Evolutionary conservation across 1,284 basidiomycete species (phyloP).

Genomic region (Ceratobasidium sp.): DNA sequence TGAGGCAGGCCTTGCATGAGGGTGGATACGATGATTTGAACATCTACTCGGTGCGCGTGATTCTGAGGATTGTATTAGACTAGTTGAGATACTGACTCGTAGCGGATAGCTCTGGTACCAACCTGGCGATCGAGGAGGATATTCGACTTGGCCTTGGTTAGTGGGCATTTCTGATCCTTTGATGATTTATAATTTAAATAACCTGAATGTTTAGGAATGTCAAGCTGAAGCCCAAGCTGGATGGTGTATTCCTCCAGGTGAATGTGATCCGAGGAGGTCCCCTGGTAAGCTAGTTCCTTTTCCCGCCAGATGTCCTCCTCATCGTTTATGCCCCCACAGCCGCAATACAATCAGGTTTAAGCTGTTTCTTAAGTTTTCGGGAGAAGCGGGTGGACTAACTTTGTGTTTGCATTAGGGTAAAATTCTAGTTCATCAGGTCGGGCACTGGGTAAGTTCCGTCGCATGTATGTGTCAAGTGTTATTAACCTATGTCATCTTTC

Average conservation of each 20-base stretch:
- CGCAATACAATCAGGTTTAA: too few relatives aligned
- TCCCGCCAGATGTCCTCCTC: background rate
- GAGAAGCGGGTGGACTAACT: background rate
- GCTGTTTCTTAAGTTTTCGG: background rate
- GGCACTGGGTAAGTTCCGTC: background rate
- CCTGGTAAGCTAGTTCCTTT: background rate
- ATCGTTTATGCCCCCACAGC: too few relatives aligned
- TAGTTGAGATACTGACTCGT: too few relatives aligned
- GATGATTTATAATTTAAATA: background rate
- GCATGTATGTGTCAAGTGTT: background rate
- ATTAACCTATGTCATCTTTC: too few relatives aligned
- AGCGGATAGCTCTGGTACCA: background rate
- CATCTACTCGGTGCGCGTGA: background rate
- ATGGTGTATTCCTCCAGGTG: slow-evolving; percentile 5
- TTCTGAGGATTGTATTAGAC: too few relatives aligned
- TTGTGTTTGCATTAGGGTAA: background rate
- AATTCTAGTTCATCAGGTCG: background rate
- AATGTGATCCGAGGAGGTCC: background rate
- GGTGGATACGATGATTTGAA: background rate
- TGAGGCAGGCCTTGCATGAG: background rate
- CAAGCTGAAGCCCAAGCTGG: background rate
- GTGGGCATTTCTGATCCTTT: background rate
- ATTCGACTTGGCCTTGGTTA: background rate
- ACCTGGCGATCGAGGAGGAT: background rate
- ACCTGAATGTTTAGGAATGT: background rate